Base-by-base conservation (phyloP, 2,329 filamentous ascomycete genomes). In the Nectriaceae sp. region DNA sequence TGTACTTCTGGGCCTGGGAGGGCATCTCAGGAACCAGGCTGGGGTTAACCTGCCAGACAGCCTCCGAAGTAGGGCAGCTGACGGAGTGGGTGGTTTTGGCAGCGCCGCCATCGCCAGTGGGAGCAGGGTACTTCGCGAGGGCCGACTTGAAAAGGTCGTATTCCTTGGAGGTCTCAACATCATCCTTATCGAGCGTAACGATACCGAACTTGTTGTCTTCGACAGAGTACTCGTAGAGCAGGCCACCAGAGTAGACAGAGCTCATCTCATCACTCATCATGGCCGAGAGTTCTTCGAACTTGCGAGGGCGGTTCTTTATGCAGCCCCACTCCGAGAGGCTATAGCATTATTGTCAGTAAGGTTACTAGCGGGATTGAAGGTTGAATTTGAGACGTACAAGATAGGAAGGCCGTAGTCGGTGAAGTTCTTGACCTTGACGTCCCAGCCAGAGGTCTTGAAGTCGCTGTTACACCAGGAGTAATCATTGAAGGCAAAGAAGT, bases 291-390 rank as follows among this genome's bases (percentile, higher is more conserved):
- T 97, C 93, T 50, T 84, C 77, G 65, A 96, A 99, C 64, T 87
- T 76, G 61, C 93, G 92, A 40, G 69, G 68, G 51, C 76, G 82
- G 77, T 89, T 91, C 66, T 82, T 87, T 72, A 68, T 90, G 77
- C 94, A 99, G 54, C 94, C 94, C 67, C 88, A 97, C 72, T 97
- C 94, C 42, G 92, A 97, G 45, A 99, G 80, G 83, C 74, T 75
- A 5, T 29, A 10, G 4, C 5, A 6, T 19, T 31, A 24, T 15
- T 1, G 31, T 53, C n/a, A 40, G 50, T 21, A 36, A 15, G 8
- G 18, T 21, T 18, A 10, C 18, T n/a, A 5, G 10, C 37, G 8
- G 37, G 37, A 10, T 39, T 21, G 5, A n/a, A 6, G 10, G 33
- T 6, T n/a, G 33, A 20, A 6, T 21, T 6, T 21, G 10, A 21